Conservation (phyloP, 441 rosid genomes). For the Viola pubescens region DNA sequence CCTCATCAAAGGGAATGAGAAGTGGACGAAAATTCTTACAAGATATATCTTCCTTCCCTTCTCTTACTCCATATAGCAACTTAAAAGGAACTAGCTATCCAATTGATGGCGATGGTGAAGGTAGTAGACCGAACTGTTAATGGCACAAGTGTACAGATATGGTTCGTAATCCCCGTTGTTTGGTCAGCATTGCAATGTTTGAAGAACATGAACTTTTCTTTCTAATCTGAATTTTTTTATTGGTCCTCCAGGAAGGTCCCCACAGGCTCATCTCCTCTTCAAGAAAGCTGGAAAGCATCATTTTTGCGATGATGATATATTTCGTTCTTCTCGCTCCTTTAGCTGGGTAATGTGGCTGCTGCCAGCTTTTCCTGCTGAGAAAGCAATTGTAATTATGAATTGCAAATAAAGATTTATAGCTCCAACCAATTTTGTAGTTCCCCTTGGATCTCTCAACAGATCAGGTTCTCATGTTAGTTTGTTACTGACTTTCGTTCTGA, state of each 20-base stretch:
- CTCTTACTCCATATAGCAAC: slow-evolving; percentile 21
- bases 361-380: background rate
- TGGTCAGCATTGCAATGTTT: background rate
- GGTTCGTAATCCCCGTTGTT: slow-evolving; percentile 1
- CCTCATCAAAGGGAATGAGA: slow-evolving; percentile 16
- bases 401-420: slow-evolving; percentile 3
- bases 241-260: slow-evolving; percentile 5
- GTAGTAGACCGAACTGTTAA: slow-evolving; percentile 9
- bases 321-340: background rate
- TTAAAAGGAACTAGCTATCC: slow-evolving; percentile 5
- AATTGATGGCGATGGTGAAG: slow-evolving; percentile 11
- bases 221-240: background rate
- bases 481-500: too few species aligned
- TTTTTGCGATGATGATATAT: slow-evolving; percentile 2
- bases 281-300: slow-evolving; percentile 7
- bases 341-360: background rate
- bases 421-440: slow-evolving; percentile 1
- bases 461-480: background rate
- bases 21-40: slow-evolving; percentile 20
- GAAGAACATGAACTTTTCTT: background rate
- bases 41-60: slow-evolving; percentile 28
- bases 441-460: background rate
- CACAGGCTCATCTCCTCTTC: background rate
- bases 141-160: background rate
- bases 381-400: background rate